Base-by-base conservation (phyloP, 1,284 basidiomycete species). In the Cutaneotrichosporon cutaneum region DNA sequence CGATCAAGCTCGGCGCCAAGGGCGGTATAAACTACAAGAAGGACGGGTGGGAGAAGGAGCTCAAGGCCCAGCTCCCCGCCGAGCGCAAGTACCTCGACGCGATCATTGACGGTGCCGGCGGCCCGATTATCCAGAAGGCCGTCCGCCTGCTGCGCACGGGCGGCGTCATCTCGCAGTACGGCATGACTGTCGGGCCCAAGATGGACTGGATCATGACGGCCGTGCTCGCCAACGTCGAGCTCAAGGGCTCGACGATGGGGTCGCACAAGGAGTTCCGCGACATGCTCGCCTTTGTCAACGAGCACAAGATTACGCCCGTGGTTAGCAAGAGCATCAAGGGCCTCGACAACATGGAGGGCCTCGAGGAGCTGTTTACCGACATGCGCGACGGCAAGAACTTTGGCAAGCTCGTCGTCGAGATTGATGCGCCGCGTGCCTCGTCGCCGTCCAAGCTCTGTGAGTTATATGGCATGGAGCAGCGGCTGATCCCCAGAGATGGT, bases 141-240 rank as follows among this genome's bases (percentile, higher is more conserved):
- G 56, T 60, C 22, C 53, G 54, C 30, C 53, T 65, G 10, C 60
- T 65, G 13, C 58, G 60, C 45, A 44, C 64, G 10, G 64, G 64
- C 16, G 64, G 64, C 35, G 64, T 65, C 24, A 65, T 65, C 48
- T 26, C 54, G 13, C 64, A 65, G 58, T 65, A 65, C 48, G 64
- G 64, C 52, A 65, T 65, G 64, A 65, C 64, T 10, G 58, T 62
- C 52, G 39, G 55, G 3, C 64, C 61, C 58, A 65, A 65, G 64
- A 61, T 61, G 60, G 64, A 65, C 26, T 65, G 64, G 64, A 27
- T 51, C 32, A 65, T 65, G 64, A 44, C 44, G 36, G 64, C 64
- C 16, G 64, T 65, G 13, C 64, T 65, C 32, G 58, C 58, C 61
- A 65, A 65, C 53, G 44, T 65, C 27, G 64, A 65, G 39, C 64